Evolutionary conservation across 2,329 filamentous ascomycete species (phyloP).

Genomic region (Chaetomiaceae sp.): DNA sequence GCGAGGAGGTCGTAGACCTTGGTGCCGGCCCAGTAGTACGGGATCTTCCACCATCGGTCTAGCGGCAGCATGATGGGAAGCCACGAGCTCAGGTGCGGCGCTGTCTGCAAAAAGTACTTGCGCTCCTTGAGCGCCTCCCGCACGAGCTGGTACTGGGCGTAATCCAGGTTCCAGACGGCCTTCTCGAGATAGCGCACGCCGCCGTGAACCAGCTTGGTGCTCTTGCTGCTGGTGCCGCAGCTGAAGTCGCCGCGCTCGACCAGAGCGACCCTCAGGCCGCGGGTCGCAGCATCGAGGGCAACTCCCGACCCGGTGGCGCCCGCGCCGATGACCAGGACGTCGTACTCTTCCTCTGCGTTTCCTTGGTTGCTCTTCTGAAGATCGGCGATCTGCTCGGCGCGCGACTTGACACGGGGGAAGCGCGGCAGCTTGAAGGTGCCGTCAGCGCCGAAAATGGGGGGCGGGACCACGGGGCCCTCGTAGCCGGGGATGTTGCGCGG

Average conservation of each 20-base stretch:
- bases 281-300: conserved; percentile 72
- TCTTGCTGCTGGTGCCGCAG: conserved; percentile 77
- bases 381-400: conserved; percentile 58
- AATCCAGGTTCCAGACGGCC: conserved; percentile 79
- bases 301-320: conserved; percentile 77
- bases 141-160: conserved; percentile 74
- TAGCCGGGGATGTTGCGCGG: conserved; percentile 66
- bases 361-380: conserved; percentile 42
- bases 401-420: conserved; percentile 57
- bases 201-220: conserved; percentile 80
- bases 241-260: conserved; percentile 82
- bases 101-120: conserved; percentile 76
- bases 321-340: conserved; percentile 71
- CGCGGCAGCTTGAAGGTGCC: conserved; percentile 60
- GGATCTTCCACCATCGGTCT: conserved; percentile 77
- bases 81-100: conserved; percentile 73
- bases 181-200: conserved; percentile 83
- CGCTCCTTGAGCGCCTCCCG: conserved; percentile 76
- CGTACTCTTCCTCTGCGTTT: conserved; percentile 52
- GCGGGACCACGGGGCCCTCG: conserved; percentile 62
- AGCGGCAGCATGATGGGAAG: conserved; percentile 79
- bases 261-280: conserved; percentile 71
- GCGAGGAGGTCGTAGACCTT: conserved; percentile 79
- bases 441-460: conserved; percentile 62
- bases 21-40: conserved; percentile 64